Conservation (phyloP, 768 basidiomycete species). For the Agrocybe praecox region DNA sequence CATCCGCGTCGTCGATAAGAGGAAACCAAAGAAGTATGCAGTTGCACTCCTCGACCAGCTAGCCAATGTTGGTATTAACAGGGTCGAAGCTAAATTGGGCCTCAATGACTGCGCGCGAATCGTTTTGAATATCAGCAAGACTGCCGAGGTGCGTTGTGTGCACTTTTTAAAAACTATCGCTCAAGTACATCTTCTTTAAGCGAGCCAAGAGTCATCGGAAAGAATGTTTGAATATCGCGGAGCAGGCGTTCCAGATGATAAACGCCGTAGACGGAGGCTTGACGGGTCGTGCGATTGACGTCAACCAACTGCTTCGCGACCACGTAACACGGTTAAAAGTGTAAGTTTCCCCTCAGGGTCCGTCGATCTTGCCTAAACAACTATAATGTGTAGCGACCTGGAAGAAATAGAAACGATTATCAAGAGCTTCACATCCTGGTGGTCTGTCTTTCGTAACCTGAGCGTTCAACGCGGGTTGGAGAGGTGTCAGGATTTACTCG, state of each 20-base stretch:
- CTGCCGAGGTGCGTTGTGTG: slow-evolving; percentile 17
- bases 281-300: slow-evolving; percentile 23
- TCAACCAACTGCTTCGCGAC: slow-evolving; percentile 18
- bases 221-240: slow-evolving; percentile 20
- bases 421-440: slow-evolving; percentile 17
- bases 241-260: slow-evolving; percentile 21
- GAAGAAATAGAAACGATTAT: slow-evolving; percentile 17
- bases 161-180: neutral
- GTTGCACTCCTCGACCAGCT: slow-evolving; percentile 11
- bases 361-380: neutral
- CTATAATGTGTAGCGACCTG: slow-evolving; percentile 13
- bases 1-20: neutral
- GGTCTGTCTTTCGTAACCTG: slow-evolving; percentile 16
- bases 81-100: slow-evolving; percentile 17
- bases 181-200: slow-evolving; percentile 3
- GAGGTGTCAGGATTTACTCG: slow-evolving; percentile 19
- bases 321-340: slow-evolving; percentile 19
- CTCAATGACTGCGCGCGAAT: slow-evolving; percentile 19
- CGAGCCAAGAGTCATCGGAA: slow-evolving; percentile 20
- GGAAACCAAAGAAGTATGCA: slow-evolving; percentile 8
- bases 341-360: slow-evolving; percentile 1
- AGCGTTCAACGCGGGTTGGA: slow-evolving; percentile 12
- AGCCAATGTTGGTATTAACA: slow-evolving; percentile 8
- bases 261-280: slow-evolving; percentile 25
- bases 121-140: slow-evolving; percentile 19